Evolutionary conservation across 169 alveolate genomes (phyloP).

Genomic region (Cyclospora cayetanensis): DNA sequence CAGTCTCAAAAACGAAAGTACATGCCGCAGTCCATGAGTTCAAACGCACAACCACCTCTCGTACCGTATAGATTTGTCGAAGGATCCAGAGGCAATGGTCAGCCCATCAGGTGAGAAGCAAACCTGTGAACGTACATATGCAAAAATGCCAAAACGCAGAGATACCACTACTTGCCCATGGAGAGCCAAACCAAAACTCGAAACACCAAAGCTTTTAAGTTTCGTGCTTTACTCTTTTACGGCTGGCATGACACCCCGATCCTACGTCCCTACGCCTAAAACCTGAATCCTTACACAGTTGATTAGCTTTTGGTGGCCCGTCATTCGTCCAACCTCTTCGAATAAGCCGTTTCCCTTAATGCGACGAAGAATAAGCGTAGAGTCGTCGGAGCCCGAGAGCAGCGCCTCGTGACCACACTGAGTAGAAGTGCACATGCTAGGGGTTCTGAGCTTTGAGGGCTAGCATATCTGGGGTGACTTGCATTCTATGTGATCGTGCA

Average conservation of each 20-base stretch:
- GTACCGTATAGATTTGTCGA: constrained; percentile 95
- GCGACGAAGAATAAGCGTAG: constrained; percentile 95
- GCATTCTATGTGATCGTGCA: too few relatives aligned
- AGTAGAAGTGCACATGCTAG: too few relatives aligned
- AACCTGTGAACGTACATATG: constrained; percentile 82
- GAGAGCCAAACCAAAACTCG: too few relatives aligned
- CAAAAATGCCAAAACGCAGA: not conserved
- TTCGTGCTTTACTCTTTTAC: not conserved
- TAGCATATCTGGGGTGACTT: too few relatives aligned
- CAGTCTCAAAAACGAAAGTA: not conserved
- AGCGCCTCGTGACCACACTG: constrained; percentile 93
- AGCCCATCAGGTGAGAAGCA: constrained; percentile 98
- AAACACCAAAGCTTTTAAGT: too few relatives aligned
- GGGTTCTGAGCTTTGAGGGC: too few relatives aligned
- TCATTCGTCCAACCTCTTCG: constrained; percentile 84
- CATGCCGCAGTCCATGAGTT: not conserved
- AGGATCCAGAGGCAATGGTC: constrained; percentile 97
- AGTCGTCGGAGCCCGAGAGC: constrained; percentile 98
- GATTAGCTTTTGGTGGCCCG: constrained; percentile 97
- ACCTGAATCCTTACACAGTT: constrained; percentile 87
- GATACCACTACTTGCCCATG: not conserved
- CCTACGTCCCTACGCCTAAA: not conserved
- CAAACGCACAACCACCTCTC: not conserved
- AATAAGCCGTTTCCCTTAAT: constrained; percentile 30
- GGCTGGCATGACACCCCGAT: not conserved